These are phyloP conservation scores for Botrytis elliptica DNA, from an alignment of 2,329 filamentous ascomycete species.

Conservation along the genomic window DNA sequence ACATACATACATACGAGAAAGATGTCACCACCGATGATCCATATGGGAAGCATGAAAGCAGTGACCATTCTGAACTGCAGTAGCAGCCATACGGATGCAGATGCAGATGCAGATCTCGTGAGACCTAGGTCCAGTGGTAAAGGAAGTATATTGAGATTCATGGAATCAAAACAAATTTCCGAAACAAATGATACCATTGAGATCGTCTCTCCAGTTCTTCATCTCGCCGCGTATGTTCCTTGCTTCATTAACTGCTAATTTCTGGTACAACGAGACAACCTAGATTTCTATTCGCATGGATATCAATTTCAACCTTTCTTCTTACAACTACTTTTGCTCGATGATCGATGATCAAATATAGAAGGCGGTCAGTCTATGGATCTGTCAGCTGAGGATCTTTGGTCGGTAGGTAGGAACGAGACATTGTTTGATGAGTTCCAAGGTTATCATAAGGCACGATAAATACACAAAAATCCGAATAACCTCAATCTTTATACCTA, in stretches of 20 bases:
- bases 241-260: not conserved
- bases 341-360: not conserved
- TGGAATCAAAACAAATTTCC: not conserved
- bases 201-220: not conserved
- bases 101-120: slow-evolving; percentile 3
- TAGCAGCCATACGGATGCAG: not conserved
- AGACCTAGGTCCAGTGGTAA: not conserved
- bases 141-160: not conserved
- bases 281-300: not conserved
- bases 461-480: not conserved
- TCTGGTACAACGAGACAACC: not conserved
- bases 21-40: not conserved
- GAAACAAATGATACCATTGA: not conserved
- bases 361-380: not conserved
- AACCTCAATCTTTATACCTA: not conserved
- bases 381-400: not conserved
- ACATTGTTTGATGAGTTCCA: not conserved
- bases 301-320: not conserved
- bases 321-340: not conserved
- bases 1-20: not conserved
- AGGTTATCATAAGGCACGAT: not conserved
- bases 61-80: not conserved
- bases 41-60: not conserved
- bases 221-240: not conserved
- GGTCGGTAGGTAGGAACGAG: not conserved